Evolutionary conservation across 2,329 filamentous ascomycete species (phyloP).

Genomic region (Pseudogymnoascus sp.): DNA sequence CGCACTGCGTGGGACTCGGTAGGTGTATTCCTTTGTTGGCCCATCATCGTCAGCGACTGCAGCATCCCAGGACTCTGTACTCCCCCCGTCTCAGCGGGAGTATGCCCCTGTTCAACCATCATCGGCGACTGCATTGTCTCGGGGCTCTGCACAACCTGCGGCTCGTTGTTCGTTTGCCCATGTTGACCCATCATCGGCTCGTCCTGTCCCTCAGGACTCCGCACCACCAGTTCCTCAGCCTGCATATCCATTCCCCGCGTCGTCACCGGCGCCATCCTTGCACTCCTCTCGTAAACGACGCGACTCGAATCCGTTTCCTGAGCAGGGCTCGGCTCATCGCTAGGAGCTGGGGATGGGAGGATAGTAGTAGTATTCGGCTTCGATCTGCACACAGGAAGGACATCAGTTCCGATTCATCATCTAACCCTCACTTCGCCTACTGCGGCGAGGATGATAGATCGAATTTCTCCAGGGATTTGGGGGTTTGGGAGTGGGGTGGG

Average conservation of each 20-base stretch:
- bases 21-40: no score
- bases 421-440: no score
- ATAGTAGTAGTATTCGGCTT: slow-evolving; percentile 25
- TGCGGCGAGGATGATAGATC: not conserved
- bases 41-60: no score
- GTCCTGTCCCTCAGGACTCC: not conserved
- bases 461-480: no score
- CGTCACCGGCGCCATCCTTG: not conserved
- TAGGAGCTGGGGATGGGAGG: slow-evolving; percentile 55
- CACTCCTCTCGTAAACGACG: not conserved
- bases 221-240: not conserved
- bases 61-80: no score
- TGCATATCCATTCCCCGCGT: not conserved
- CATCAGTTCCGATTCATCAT: no score
- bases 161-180: not conserved
- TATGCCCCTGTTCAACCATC: not conserved
- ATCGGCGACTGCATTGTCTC: not conserved
- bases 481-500: no score
- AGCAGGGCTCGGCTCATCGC: slow-evolving; percentile 48
- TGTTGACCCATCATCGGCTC: not conserved
- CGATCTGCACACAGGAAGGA: no score
- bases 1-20: no score
- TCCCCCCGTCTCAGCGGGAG: no score
- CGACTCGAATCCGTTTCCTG: slow-evolving; percentile 9
- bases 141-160: not conserved